Evolutionary conservation across 2,329 filamentous ascomycete species (phyloP).

Genomic region (Pestalotiopsis sp.): DNA sequence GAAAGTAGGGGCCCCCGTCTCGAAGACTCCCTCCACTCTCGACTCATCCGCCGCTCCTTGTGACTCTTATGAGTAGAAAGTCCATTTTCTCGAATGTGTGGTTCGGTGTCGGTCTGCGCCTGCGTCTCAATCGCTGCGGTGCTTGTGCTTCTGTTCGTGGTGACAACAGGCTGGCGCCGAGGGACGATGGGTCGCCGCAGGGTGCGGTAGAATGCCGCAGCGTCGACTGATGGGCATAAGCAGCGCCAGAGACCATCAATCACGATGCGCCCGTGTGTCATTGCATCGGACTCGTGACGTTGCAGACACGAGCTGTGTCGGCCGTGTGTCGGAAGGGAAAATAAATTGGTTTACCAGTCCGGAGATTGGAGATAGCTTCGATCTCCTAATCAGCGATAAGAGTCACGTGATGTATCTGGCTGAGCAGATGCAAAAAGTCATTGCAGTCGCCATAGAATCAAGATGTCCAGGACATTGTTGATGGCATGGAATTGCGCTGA

Average conservation of each 20-base stretch:
- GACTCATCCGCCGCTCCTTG: too few relatives aligned
- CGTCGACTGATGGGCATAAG: conserved; percentile 60
- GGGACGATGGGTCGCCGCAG: conserved; percentile 24
- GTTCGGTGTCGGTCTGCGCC: background rate
- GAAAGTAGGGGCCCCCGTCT: background rate
- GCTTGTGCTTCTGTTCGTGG: background rate
- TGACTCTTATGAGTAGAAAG: background rate
- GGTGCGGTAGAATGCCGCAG: conserved; percentile 35
- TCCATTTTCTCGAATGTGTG: background rate
- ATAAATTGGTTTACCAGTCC: background rate
- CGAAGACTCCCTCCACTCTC: background rate
- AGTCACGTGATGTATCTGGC: background rate
- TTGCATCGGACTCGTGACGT: conserved; percentile 19
- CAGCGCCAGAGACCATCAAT: conserved; percentile 67
- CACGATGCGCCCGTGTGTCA: conserved; percentile 41
- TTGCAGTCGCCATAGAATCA: too few relatives aligned
- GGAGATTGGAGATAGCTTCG: conserved; percentile 11
- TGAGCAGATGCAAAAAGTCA: background rate
- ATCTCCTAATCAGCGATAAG: background rate
- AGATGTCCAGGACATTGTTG: too few relatives aligned
- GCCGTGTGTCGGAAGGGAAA: background rate
- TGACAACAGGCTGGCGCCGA: conserved; percentile 11
- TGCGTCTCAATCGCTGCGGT: background rate
- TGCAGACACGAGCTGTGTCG: background rate
- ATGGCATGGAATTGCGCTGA: background rate